These are phyloP conservation scores for Candida bentonensis DNA, from an alignment of 805 yeast species.

Conservation along the genomic window DNA sequence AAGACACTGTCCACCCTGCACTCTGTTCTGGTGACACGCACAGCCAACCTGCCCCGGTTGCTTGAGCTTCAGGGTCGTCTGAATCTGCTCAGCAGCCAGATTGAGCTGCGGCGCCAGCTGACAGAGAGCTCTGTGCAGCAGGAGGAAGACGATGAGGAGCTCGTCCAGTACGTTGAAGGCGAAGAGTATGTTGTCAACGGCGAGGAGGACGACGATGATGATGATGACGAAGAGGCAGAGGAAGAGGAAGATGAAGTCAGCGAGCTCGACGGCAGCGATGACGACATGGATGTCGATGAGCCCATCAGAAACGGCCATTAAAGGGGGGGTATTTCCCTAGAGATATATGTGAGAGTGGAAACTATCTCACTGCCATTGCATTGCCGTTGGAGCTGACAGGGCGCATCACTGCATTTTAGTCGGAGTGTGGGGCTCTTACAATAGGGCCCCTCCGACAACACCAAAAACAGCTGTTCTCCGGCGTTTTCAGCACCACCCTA, in stretches of 20 bases:
- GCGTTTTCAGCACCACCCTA: no score
- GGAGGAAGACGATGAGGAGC: constrained; percentile 23
- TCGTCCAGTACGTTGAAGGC: constrained; percentile 24
- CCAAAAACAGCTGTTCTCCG: no score
- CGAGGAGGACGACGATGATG: constrained; percentile 32
- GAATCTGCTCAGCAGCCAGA: constrained; percentile 62
- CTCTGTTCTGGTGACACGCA: constrained; percentile 39
- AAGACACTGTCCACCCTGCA: constrained; percentile 44
- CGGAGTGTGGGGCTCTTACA: no score
- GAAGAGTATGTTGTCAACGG: constrained; percentile 29
- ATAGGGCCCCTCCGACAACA: no score
- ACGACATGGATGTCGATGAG: constrained; percentile 20
- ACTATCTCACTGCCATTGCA: no score
- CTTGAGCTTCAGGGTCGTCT: constrained; percentile 78
- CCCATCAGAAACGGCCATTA: not conserved
- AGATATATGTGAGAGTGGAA: no score
- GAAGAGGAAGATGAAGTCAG: constrained; percentile 25
- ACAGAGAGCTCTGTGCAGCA: constrained; percentile 20
- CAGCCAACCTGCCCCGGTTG: constrained; percentile 48
- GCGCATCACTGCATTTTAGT: no score
- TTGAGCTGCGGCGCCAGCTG: constrained; percentile 47
- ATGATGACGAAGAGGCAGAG: constrained; percentile 19
- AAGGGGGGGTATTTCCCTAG: not conserved
- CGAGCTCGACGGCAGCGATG: constrained; percentile 30
- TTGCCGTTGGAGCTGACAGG: no score